Evolutionary conservation across 192 early-diverging fungal species (phyloP).

Genomic region (Backusella macrospora): DNA sequence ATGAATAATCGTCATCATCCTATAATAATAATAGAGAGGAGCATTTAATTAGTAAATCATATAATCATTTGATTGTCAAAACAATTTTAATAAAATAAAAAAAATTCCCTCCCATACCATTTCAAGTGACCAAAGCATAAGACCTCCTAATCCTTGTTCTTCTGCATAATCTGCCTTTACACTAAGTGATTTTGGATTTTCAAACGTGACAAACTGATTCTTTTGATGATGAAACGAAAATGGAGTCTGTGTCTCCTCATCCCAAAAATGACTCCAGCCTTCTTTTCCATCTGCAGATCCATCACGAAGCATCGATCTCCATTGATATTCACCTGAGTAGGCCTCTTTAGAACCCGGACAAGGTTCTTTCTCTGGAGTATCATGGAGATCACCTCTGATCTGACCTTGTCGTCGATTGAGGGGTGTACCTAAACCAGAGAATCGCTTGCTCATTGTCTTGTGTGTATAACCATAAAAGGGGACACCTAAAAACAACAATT

Average conservation of each 20-base stretch:
- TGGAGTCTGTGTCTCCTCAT: constrained; percentile 67
- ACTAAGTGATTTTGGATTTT: constrained; percentile 55
- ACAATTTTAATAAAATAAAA: not conserved
- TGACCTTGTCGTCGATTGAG: constrained; percentile 12
- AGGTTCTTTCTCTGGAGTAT: constrained; percentile 26
- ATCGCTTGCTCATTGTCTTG: not conserved
- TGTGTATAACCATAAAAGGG: constrained; percentile 44
- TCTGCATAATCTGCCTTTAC: constrained; percentile 62
- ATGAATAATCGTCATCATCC: constrained; percentile 27
- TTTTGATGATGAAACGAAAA: constrained; percentile 64
- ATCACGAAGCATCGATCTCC: constrained; percentile 23
- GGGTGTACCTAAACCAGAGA: not conserved
- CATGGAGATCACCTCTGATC: constrained; percentile 40
- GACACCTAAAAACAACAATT: constrained; percentile 41
- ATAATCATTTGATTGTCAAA: no score
- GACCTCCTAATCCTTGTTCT: constrained; percentile 53
- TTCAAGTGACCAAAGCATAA: constrained; percentile 64
- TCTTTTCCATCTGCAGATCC: constrained; percentile 8
- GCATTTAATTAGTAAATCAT: not conserved
- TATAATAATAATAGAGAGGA: not conserved
- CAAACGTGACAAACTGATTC: constrained; percentile 71
- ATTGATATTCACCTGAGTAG: constrained; percentile 40
- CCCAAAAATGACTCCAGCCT: constrained; percentile 69
- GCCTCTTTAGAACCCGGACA: constrained; percentile 25
- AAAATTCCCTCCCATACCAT: constrained; percentile 35